Evolutionary conservation across 352 stramenopile species (phyloP), one percentile per base, ranked within the genome.

Genomic region (Pythium aquatile): DNA sequence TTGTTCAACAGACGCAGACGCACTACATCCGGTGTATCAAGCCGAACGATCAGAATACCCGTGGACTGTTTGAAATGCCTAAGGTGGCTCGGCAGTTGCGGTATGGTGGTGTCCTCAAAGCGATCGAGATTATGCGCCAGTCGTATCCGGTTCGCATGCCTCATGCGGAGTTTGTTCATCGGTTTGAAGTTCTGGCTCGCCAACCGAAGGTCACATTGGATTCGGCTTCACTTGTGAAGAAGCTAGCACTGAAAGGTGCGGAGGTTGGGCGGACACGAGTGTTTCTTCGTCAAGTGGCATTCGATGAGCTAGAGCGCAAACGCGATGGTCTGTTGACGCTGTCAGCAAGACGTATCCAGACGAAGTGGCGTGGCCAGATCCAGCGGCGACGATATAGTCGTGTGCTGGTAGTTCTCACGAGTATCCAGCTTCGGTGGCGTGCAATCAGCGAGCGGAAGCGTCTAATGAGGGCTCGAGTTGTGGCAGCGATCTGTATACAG

Each of bases 1-100:
- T 96, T 13, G 98, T 99, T 30, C 91, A 98, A 30, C 78, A 89
- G 56, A 99, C 97, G 5, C 77, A 96, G 56, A 98, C 96, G 33
- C 97, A 99, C 74, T 99, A 99, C 74, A 98, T 99, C 68, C 92
- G 97, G 32, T 99, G 97, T 72, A 90, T 99, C 49, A 99, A 99
- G 76, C 97, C 97, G 20, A 99, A 99, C 70, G 94, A 99, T 69
- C 75, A 85, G 42, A 97, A 98, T 63, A 78, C 79, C 13, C 75
- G 90, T 3, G 81, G 91, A 49, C 72, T 85, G n/a, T 99, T 99
- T 71, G 83, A 96, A 20, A 73, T 81, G 55, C 51, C 51, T 16
- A 90, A 92, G 51, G 79, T 96, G 3, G 82, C 88, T 10, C 80
- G 71, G 32, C 88, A 96, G 69, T 65, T 96, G 26, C 74, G 85